A percentile compares a stretch with the other conserved stretches of the same genome.
Conservation (phyloP, 139 green algal species). For the Tetradesmus lagerheimii region DNA sequence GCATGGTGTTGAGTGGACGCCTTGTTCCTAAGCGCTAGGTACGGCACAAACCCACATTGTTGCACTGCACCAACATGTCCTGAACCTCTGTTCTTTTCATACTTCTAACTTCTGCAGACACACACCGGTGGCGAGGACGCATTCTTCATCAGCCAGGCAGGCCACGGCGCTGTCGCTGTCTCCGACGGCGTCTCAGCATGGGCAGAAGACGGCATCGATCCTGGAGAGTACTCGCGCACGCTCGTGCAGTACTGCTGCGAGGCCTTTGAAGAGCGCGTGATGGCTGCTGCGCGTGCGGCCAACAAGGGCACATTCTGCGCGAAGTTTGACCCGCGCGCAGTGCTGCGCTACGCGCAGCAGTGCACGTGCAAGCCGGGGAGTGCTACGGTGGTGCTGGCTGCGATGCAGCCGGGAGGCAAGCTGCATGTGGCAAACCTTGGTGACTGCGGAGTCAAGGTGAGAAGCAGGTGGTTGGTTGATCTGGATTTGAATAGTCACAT, state of each 20-base stretch:
- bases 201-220: conserved; percentile 89
- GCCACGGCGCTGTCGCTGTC: conserved; percentile 79
- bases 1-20: no score
- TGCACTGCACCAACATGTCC: no score
- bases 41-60: no score
- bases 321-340: conserved; percentile 50
- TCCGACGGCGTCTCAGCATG: conserved; percentile 94
- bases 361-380: conserved; percentile 52
- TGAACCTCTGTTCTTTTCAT: no score
- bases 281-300: conserved; percentile 13
- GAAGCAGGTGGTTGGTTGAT: not conserved
- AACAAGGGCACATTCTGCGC: conserved; percentile 16
- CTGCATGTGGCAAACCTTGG: conserved; percentile 86
- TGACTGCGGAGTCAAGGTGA: conserved; percentile 82
- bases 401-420: conserved; percentile 44
- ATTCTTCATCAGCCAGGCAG: conserved; percentile 79
- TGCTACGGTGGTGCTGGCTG: conserved; percentile 52
- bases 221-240: conserved; percentile 79
- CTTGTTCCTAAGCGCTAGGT: no score
- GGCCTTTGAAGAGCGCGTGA: conserved; percentile 38
- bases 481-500: no score
- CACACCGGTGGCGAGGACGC: conserved; percentile 90
- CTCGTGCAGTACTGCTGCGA: conserved; percentile 64
- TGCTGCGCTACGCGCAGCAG: conserved; percentile 66
- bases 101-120: no score